Percentiles rank a stretch among this genome's conserved stretches.
phyloP scores from a whole-genome alignment of 208 protist species.

The Spongospora subterranea region DNA sequence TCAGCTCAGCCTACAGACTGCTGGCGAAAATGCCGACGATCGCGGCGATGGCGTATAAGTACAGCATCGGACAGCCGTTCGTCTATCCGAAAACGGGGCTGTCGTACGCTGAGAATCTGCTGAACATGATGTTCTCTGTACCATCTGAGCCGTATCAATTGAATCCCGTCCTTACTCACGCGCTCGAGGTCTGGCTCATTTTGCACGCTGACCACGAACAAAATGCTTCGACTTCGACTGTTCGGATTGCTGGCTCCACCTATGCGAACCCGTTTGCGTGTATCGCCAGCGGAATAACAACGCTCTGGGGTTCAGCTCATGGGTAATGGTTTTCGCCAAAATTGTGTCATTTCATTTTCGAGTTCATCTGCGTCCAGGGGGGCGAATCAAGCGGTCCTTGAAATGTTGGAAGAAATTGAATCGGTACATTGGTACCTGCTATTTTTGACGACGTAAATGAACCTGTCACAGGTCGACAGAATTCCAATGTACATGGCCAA shows the following conservation, averaged over 20 bases:
- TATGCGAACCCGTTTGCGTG: conserved; percentile 72
- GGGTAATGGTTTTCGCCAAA: conserved; percentile 63
- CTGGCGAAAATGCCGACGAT: conserved; percentile 47
- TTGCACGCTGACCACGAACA: conserved; percentile 83
- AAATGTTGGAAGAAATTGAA: conserved; percentile 80
- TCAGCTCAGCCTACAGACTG: conserved; percentile 16
- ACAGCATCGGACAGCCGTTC: conserved; percentile 66
- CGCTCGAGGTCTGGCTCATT: conserved; percentile 76
- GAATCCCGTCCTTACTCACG: conserved; percentile 58
- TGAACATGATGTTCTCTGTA: conserved; percentile 78
- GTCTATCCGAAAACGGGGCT: conserved; percentile 65
- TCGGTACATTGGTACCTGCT: conserved; percentile 21
- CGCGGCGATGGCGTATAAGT: conserved; percentile 52
- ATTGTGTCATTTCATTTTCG: not conserved
- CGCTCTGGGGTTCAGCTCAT: conserved; percentile 80
- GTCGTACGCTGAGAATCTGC: conserved; percentile 79
- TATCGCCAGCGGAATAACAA: conserved; percentile 64
- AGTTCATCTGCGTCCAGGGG: conserved; percentile 39
- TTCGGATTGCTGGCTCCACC: conserved; percentile 74
- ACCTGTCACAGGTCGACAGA: not conserved
- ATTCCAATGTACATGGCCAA: conserved; percentile 60
- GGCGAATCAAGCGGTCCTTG: conserved; percentile 75
- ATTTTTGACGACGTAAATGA: not conserved
- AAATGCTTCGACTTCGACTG: conserved; percentile 80
- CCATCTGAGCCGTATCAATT: conserved; percentile 35